Conservation (phyloP, 345 rosid species). For the Populus ilicifolia region DNA sequence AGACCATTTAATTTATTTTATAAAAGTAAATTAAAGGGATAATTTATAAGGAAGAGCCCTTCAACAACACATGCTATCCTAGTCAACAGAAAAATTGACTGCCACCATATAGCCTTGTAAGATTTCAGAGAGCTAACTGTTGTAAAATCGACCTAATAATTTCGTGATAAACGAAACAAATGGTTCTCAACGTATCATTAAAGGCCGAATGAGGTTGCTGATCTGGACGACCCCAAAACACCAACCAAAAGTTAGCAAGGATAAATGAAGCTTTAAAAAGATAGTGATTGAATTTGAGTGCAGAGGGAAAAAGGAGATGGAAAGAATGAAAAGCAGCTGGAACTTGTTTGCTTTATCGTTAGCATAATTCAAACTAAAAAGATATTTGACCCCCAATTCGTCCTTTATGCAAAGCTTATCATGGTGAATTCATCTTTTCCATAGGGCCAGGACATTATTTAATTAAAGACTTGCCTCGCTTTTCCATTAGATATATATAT, state of each 20-base stretch:
- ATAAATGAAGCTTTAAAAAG: neutral
- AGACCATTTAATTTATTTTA: no score
- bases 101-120: no score
- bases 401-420: conserved; percentile 9
- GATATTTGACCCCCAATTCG: conserved; percentile 25
- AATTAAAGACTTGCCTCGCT: neutral
- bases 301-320: conserved; percentile 12
- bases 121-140: no score
- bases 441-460: neutral
- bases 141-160: no score
- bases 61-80: no score
- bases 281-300: conserved; percentile 9
- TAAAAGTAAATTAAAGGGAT: no score
- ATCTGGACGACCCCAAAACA: neutral
- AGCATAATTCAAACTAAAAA: conserved; percentile 16
- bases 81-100: no score
- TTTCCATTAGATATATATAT: neutral
- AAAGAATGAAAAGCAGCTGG: conserved; percentile 5
- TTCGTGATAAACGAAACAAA: no score
- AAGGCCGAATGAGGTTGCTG: neutral
- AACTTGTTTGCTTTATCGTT: neutral
- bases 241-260: neutral
- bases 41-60: no score
- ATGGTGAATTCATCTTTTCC: conserved; percentile 6
- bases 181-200: neutral